Conservation (phyloP, 257 asterid species). For the Gardenia jasminoides region DNA sequence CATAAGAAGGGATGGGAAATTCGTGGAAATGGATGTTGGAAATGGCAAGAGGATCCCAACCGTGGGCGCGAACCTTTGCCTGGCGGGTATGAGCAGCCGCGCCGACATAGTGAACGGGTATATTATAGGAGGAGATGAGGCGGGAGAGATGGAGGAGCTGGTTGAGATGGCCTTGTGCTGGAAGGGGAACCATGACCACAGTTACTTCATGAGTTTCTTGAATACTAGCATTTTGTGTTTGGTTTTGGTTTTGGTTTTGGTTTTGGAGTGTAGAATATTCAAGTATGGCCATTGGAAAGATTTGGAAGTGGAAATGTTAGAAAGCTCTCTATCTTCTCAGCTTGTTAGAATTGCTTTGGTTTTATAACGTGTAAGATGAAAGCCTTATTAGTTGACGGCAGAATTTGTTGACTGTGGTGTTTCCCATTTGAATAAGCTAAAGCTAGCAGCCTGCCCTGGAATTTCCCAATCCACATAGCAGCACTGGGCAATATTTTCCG, state of each 20-base stretch:
- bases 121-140: constrained; percentile 45
- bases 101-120: constrained; percentile 49
- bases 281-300: not conserved
- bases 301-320: too few relatives aligned
- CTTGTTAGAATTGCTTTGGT: too few relatives aligned
- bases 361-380: too few relatives aligned
- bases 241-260: not conserved
- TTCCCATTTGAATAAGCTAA: too few relatives aligned
- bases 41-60: constrained; percentile 36
- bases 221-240: not conserved
- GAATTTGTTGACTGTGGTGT: too few relatives aligned
- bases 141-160: constrained; percentile 79
- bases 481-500: too few relatives aligned
- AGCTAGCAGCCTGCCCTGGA: too few relatives aligned
- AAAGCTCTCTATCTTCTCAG: too few relatives aligned
- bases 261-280: not conserved
- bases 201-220: constrained; percentile 19
- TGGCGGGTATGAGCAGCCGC: constrained; percentile 63
- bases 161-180: constrained; percentile 76
- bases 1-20: constrained; percentile 18
- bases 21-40: constrained; percentile 49
- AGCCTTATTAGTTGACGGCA: too few relatives aligned
- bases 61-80: constrained; percentile 46
- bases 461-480: too few relatives aligned
- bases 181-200: constrained; percentile 64